phyloP scores from a whole-genome alignment of 257 asterid species.

The Capsicum baccatum region DNA sequence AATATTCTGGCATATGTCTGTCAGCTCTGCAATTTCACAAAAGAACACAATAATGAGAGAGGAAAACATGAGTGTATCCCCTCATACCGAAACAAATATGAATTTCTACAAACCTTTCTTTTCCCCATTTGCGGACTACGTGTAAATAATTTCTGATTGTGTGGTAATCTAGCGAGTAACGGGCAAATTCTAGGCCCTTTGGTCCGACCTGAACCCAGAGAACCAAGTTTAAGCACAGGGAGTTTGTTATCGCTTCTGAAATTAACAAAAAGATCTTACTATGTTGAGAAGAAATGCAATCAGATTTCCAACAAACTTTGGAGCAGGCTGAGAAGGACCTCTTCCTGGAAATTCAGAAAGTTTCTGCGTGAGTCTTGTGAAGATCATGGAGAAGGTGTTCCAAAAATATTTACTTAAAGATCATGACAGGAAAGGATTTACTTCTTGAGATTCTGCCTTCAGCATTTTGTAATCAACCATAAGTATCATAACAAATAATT shows the following conservation, averaged over 20 bases:
- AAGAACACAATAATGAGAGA: slow-evolving; percentile 18
- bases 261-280: slow-evolving; percentile 48
- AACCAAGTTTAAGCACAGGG: slow-evolving; percentile 28
- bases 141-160: slow-evolving; percentile 88
- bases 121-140: slow-evolving; percentile 89
- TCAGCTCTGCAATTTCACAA: slow-evolving; percentile 73
- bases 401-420: slow-evolving; percentile 16
- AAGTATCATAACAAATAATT: neutral
- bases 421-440: neutral
- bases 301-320: slow-evolving; percentile 77
- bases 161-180: slow-evolving; percentile 94
- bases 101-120: slow-evolving; percentile 58
- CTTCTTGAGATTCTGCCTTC: neutral
- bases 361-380: neutral
- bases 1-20: slow-evolving; percentile 82
- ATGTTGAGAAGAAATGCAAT: slow-evolving; percentile 83
- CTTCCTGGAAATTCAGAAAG: slow-evolving; percentile 52
- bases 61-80: slow-evolving; percentile 10
- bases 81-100: neutral
- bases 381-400: neutral
- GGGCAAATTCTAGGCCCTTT: slow-evolving; percentile 96
- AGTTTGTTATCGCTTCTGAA: neutral
- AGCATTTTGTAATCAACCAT: neutral
- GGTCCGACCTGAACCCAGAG: slow-evolving; percentile 74
- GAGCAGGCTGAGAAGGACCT: slow-evolving; percentile 92